phyloP scores from a whole-genome alignment of 345 rosid genomes.

The Citrus cavaleriei region DNA sequence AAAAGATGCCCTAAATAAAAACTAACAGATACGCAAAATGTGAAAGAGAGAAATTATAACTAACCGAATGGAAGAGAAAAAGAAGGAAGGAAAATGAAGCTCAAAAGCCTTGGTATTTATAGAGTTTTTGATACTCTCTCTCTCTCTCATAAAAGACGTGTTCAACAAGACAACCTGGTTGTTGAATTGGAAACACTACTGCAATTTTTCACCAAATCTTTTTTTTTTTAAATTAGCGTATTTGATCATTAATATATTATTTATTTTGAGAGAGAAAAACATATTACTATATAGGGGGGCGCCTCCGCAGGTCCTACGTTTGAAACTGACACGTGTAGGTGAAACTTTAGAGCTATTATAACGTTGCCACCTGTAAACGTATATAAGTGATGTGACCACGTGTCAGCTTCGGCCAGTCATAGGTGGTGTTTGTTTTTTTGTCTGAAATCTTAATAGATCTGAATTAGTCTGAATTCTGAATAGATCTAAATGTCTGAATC shows the following conservation, averaged over 20 bases:
- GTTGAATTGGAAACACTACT: slow-evolving; percentile 26
- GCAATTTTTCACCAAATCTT: slow-evolving; percentile 11
- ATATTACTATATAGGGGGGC: neutral
- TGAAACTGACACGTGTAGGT: slow-evolving; percentile 32
- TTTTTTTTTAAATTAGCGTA: neutral
- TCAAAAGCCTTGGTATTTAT: slow-evolving; percentile 47
- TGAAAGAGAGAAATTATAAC: neutral
- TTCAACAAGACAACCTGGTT: slow-evolving; percentile 48
- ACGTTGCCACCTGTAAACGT: slow-evolving; percentile 23
- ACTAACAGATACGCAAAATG: neutral
- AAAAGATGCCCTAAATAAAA: slow-evolving; percentile 22
- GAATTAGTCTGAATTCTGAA: too few species aligned
- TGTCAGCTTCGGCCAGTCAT: slow-evolving; percentile 25
- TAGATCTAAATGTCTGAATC: too few species aligned
- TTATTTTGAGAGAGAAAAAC: neutral
- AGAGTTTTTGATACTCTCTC: slow-evolving; percentile 33
- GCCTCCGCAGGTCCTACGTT: neutral
- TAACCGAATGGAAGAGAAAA: neutral
- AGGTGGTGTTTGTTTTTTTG: too few species aligned
- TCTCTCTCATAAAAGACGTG: slow-evolving; percentile 42
- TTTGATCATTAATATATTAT: neutral
- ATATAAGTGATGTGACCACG: slow-evolving; percentile 31
- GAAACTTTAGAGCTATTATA: neutral
- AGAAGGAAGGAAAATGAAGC: slow-evolving; percentile 22
- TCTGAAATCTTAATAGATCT: too few species aligned